Conservation (phyloP, 169 alveolate species). For the Eimeria necatrix region DNA sequence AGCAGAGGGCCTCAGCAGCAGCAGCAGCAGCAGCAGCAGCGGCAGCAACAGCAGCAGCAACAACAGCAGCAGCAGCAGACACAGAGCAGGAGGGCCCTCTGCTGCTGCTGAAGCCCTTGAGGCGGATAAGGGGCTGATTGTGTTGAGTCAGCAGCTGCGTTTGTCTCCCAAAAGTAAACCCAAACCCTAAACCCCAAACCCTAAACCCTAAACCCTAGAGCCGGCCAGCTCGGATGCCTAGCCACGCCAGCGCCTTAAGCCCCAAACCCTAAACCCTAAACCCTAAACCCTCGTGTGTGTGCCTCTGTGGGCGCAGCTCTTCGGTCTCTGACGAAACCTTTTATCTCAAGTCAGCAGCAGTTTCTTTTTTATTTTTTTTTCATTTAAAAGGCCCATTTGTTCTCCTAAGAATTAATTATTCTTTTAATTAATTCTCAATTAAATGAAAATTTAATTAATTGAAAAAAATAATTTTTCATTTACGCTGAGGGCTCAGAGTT, state of each 20-base stretch:
- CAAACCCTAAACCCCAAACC: no score
- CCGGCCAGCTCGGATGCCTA: no score
- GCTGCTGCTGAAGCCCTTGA: not conserved
- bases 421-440: no score
- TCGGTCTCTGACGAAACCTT: not conserved
- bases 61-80: not conserved
- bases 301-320: not conserved
- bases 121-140: not conserved
- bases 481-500: no score
- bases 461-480: no score
- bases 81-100: not conserved
- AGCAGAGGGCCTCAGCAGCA: not conserved
- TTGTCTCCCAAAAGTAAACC: not conserved
- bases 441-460: no score
- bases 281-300: not conserved
- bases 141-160: not conserved
- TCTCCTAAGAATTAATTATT: no score
- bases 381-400: no score
- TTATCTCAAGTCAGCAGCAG: not conserved
- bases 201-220: not conserved
- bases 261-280: no score
- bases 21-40: no score
- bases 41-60: no score
- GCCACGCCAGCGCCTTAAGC: no score
- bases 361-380: not conserved